Percentiles rank a stretch among this genome's conserved stretches.
phyloP scores from a whole-genome alignment of 208 protist species.

The Jaenimonas drosophilae region DNA sequence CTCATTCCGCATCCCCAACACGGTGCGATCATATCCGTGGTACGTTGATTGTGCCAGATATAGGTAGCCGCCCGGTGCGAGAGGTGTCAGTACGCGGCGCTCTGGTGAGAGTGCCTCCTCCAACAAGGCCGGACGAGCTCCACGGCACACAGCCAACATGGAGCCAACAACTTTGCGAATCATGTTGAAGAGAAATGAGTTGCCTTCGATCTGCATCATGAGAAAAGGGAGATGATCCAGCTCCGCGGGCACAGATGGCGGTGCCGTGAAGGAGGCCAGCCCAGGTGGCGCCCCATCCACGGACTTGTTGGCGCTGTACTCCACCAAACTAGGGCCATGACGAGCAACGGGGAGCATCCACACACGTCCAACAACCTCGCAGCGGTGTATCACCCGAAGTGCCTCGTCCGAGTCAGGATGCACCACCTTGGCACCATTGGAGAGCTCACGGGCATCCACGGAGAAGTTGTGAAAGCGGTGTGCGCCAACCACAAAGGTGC shows the following conservation, averaged over 20 bases:
- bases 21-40: constrained; percentile 42
- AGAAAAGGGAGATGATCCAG: constrained; percentile 38
- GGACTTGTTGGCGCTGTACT: constrained; percentile 10
- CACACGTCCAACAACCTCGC: constrained; percentile 44
- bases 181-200: constrained; percentile 85
- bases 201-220: constrained; percentile 77
- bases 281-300: neutral
- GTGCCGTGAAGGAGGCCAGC: neutral
- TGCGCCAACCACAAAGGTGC: constrained; percentile 29
- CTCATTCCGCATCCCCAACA: neutral
- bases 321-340: constrained; percentile 1
- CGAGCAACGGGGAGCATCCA: constrained; percentile 31
- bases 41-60: constrained; percentile 63
- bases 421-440: constrained; percentile 31
- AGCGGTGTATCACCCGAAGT: constrained; percentile 54
- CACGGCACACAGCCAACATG: constrained; percentile 53
- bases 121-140: constrained; percentile 29
- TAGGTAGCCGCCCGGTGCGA: constrained; percentile 64
- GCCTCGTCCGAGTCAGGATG: constrained; percentile 48
- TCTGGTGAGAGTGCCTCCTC: constrained; percentile 39
- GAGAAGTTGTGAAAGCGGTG: constrained; percentile 87
- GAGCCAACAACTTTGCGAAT: constrained; percentile 80
- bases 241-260: neutral
- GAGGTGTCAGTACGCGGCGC: constrained; percentile 37
- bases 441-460: constrained; percentile 31